Percentiles rank a stretch among this genome's conserved stretches.
Conservation (phyloP, 2,329 filamentous ascomycete species). For the Pseudogymnoascus sp. region DNA sequence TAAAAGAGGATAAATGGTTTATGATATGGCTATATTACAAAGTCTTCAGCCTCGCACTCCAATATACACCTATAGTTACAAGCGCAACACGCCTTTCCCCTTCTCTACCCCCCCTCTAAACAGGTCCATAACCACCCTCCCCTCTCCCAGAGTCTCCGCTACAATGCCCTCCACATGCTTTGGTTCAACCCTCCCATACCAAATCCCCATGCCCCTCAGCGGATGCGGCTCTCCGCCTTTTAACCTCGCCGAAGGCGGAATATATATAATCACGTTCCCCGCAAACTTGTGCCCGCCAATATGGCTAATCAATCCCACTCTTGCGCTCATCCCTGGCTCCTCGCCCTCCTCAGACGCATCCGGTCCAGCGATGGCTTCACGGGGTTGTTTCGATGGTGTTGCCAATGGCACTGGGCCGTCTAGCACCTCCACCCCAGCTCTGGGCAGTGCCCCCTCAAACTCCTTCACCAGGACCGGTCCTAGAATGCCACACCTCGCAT, state of each 20-base stretch:
- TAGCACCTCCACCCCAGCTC: slow-evolving; percentile 41
- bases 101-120: slow-evolving; percentile 52
- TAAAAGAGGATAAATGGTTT: not conserved
- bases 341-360: slow-evolving; percentile 27
- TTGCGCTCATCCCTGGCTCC: slow-evolving; percentile 35
- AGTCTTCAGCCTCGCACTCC: not conserved
- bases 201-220: slow-evolving; percentile 63
- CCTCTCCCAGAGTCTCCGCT: slow-evolving; percentile 57
- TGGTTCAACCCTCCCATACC: slow-evolving; percentile 74
- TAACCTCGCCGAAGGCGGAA: slow-evolving; percentile 48
- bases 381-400: slow-evolving; percentile 8
- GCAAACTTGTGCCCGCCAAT: slow-evolving; percentile 81
- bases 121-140: slow-evolving; percentile 60
- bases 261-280: slow-evolving; percentile 74
- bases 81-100: not conserved
- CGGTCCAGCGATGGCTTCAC: not conserved
- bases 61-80: not conserved
- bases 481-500: slow-evolving; percentile 72
- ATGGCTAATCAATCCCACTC: slow-evolving; percentile 66
- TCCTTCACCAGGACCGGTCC: slow-evolving; percentile 64
- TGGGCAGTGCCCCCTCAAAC: slow-evolving; percentile 54
- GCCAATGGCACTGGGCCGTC: slow-evolving; percentile 32
- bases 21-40: not conserved
- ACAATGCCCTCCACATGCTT: slow-evolving; percentile 70
- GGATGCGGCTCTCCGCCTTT: slow-evolving; percentile 41